Percentiles rank a stretch among this genome's conserved stretches.
Evolutionary conservation across 257 asterid genomes (phyloP).

Genomic region (Solanum rostratum): DNA sequence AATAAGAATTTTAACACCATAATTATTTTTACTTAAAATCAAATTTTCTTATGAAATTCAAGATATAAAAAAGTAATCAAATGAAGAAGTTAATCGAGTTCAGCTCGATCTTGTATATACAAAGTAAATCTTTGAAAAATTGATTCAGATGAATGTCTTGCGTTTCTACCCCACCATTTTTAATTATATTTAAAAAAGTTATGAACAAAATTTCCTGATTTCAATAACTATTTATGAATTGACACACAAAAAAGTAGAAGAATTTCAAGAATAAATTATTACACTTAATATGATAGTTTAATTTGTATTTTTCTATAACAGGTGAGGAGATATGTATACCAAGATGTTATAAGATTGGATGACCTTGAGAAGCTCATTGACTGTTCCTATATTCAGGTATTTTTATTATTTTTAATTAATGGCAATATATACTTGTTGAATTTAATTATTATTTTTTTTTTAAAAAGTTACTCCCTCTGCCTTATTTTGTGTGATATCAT

Average conservation of each 20-base stretch:
- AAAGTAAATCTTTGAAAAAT: not conserved
- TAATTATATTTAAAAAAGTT: not conserved
- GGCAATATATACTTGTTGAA: not conserved
- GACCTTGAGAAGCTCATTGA: constrained; percentile 79
- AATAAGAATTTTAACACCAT: not conserved
- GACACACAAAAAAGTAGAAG: not conserved
- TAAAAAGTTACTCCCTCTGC: too few relatives aligned
- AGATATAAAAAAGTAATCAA: too few relatives aligned
- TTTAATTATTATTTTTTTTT: not conserved
- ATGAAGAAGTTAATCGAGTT: not conserved
- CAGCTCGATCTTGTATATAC: not conserved
- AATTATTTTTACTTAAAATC: too few relatives aligned
- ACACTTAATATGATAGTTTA: not conserved
- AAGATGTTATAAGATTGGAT: constrained; percentile 68
- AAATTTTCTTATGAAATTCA: too few relatives aligned
- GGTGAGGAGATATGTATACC: constrained; percentile 89
- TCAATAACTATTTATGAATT: not conserved
- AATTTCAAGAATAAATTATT: not conserved
- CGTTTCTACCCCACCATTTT: not conserved
- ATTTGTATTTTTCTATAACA: constrained; percentile 3
- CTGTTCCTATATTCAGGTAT: constrained; percentile 71
- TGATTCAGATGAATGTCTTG: not conserved
- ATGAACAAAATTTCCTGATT: not conserved
- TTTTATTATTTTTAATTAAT: not conserved
- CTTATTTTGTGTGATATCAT: too few relatives aligned